Conservation (phyloP, 371 early-diverging fungal genomes). For the Nematocida homosporus region DNA sequence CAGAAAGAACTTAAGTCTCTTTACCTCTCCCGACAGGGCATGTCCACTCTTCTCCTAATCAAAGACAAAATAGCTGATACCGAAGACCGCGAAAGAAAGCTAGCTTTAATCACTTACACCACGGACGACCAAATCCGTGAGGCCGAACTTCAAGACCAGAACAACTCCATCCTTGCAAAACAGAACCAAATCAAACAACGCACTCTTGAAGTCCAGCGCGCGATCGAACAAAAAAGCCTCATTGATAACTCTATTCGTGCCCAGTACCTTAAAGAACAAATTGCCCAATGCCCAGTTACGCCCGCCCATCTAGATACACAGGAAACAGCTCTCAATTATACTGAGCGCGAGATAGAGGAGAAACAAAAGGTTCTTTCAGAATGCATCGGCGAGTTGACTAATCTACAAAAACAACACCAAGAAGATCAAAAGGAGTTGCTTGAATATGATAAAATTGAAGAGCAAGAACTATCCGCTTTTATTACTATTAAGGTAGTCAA, state of each 20-base stretch:
- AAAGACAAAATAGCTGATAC: neutral
- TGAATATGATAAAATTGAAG: slow-evolving; percentile 50
- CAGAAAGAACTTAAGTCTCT: neutral
- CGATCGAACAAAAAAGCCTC: neutral
- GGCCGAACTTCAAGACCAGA: neutral
- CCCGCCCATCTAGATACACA: neutral
- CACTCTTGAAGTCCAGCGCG: neutral
- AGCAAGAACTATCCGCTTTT: slow-evolving; percentile 39
- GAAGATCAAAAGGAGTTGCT: slow-evolving; percentile 71
- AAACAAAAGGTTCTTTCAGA: slow-evolving; percentile 26
- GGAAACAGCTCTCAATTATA: slow-evolving; percentile 2
- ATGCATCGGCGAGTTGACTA: slow-evolving; percentile 72
- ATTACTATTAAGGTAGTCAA: slow-evolving; percentile 69
- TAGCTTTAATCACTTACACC: no score
- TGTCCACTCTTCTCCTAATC: neutral
- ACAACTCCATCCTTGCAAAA: neutral
- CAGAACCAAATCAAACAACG: neutral
- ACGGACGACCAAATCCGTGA: no score
- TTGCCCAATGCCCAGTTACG: neutral
- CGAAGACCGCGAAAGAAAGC: no score
- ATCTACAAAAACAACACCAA: slow-evolving; percentile 75
- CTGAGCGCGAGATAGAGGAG: neutral
- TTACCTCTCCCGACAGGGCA: neutral
- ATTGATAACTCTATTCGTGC: neutral
- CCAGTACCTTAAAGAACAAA: neutral